Base-by-base conservation (phyloP, 257 asterid species). In the Rhazya stricta region DNA sequence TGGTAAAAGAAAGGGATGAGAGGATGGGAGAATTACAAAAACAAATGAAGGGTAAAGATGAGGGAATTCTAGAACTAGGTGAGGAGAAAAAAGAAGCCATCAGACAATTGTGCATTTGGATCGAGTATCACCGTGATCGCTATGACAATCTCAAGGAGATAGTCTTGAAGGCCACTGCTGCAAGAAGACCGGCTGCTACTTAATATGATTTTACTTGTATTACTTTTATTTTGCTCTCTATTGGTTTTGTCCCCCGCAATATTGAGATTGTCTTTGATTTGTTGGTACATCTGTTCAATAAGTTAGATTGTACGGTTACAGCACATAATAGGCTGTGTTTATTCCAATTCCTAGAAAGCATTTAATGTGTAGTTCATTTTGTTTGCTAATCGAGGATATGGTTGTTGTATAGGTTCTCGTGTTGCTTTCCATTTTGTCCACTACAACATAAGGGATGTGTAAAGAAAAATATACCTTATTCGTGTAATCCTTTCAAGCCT, bases 31-130 rank as follows among this genome's bases (percentile, higher is more conserved):
- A 88, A 43, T 68, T 86, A 80, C 83, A 87, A 51, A 72, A 54
- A 48, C 79, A 78, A 82, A 82, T 88, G 82, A 87, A 77, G 36
- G 93, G 85, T 79, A 88, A 83, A 83, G 96, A 89, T 42, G 80
- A 83, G 29, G 88, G 88, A 78, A 73, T 90, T 13, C 75, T 77
- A 78, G 87, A 78, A 77, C 78, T 95, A 48, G 79, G 86, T 6
- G 97, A 88, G 84, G 96, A 91, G 88, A 95, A 95, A 82, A 80
- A 83, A 67, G 97, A 92, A 77, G 99, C 90, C 11, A 95, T 92
- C 81, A 85, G 88, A 72, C 96, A 95, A 76, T 60, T 95, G 78
- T 89, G 96, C 80, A 78, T 88, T 1, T 79, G 86, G 91, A 91
- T 91, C 13, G 99, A 95, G 51, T 90, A 95, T 77, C 95, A 95